These are phyloP conservation scores for Ascochyta clinopodiicola DNA, from an alignment of 2,329 filamentous ascomycete species.

Conservation along the genomic window DNA sequence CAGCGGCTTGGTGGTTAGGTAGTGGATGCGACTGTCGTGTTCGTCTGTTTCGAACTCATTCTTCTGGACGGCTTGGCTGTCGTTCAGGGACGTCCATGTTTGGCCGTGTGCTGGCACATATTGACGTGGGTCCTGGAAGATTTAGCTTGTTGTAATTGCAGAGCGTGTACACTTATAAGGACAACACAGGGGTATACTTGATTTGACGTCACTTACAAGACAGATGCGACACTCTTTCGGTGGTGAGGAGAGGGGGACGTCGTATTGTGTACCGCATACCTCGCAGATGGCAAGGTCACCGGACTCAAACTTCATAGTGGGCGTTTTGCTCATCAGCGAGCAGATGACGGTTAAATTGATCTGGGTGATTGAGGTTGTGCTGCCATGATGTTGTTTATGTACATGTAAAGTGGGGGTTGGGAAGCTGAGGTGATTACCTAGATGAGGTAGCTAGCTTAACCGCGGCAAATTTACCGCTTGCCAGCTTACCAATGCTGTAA, in stretches of 20 bases:
- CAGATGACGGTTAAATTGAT: no score
- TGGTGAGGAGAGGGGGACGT: slow-evolving; percentile 56
- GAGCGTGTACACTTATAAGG: neutral
- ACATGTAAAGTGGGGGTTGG: slow-evolving; percentile 16
- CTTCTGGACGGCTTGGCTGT: slow-evolving; percentile 52
- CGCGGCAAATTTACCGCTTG: slow-evolving; percentile 5
- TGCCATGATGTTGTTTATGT: slow-evolving; percentile 4
- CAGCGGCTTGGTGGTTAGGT: slow-evolving; percentile 51
- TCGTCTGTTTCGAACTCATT: slow-evolving; percentile 62
- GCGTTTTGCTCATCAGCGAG: neutral
- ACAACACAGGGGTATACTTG: neutral
- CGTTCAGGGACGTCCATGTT: slow-evolving; percentile 67
- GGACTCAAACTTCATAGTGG: slow-evolving; percentile 38
- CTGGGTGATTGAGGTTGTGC: neutral
- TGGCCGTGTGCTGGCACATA: slow-evolving; percentile 71
- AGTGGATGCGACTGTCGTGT: slow-evolving; percentile 54
- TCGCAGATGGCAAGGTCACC: slow-evolving; percentile 65
- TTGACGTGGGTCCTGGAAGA: slow-evolving; percentile 65
- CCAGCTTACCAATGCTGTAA: slow-evolving; percentile 14
- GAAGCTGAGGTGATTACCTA: slow-evolving; percentile 14
- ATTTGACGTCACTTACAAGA: slow-evolving; percentile 61
- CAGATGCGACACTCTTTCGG: slow-evolving; percentile 71
- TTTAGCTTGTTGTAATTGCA: slow-evolving; percentile 11
- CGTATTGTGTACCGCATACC: slow-evolving; percentile 75
- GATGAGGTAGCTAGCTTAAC: slow-evolving; percentile 19